Percentiles rank a stretch among this genome's conserved stretches.
These are phyloP conservation scores for Amanita brunnescens DNA, from an alignment of 768 basidiomycete species.

Conservation along the genomic window DNA sequence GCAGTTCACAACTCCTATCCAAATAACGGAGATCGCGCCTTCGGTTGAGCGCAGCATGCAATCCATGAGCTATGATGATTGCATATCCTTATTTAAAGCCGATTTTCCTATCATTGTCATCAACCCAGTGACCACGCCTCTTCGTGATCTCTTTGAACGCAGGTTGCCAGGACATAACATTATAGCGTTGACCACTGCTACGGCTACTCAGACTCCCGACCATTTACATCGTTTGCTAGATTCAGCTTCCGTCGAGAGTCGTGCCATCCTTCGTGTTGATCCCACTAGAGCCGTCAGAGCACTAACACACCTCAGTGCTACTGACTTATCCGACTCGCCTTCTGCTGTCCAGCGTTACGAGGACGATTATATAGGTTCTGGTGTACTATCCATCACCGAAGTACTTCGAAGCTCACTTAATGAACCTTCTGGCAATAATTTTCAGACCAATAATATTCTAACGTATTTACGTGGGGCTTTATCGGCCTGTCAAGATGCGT, in stretches of 20 bases:
- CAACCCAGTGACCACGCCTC: conserved; percentile 48
- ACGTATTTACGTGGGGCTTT: conserved; percentile 32
- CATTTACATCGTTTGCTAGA: background rate
- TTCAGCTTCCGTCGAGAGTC: conserved; percentile 11
- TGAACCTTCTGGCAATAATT: conserved; percentile 11
- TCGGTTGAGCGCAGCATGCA: background rate
- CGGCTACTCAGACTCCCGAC: conserved; percentile 7
- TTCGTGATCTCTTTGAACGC: conserved; percentile 24
- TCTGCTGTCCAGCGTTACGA: conserved; percentile 56
- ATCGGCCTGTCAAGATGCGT: conserved; percentile 22
- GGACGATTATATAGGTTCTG: conserved; percentile 49
- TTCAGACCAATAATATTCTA: conserved; percentile 30
- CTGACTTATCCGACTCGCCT: conserved; percentile 37
- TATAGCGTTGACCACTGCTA: conserved; percentile 11
- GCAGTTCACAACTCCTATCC: conserved; percentile 43
- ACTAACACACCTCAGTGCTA: conserved; percentile 35
- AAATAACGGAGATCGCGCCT: conserved; percentile 33
- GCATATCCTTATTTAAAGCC: conserved; percentile 31
- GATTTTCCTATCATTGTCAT: conserved; percentile 59
- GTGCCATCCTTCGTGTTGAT: conserved; percentile 40
- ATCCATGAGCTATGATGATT: background rate
- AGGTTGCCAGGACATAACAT: conserved; percentile 2
- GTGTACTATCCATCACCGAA: conserved; percentile 40
- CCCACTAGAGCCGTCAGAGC: conserved; percentile 51
- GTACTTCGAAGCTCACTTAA: conserved; percentile 22